Base-by-base conservation (phyloP, 352 stramenopile species). In the Phytophthora aleatoria region DNA sequence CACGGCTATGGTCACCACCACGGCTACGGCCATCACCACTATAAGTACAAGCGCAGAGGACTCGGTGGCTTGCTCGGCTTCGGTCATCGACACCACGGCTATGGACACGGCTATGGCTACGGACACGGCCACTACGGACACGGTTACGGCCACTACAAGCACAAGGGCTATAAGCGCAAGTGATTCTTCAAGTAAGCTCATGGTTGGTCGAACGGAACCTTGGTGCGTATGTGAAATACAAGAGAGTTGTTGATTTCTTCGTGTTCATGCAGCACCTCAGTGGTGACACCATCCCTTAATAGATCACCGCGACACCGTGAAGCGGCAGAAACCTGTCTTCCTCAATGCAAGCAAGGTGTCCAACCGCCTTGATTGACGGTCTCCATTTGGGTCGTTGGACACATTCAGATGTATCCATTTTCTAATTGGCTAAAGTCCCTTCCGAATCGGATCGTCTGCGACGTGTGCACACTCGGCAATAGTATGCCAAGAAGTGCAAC, bases 81-180 rank as follows among this genome's bases (percentile, higher is more conserved):
- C 13, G 62, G 54, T 12, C 43, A 50, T 10, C 55, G 54, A 13
- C 49, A 47, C 45, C 55, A 61, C 28, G 42, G 59, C 35, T 44
- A 62, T 26, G 38, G 54, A 12, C 26, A 67, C n/a, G 41, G 51
- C 33, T 43, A 66, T 38, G 42, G 48, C 3, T 66, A 66, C 28
- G 60, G 60, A 20, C 45, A 64, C 11, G 60, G 61, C 26, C 49
- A 70, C 45, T 36, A 70, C 39, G 63, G 63, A 9, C 36, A 71
- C 31, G 56, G 63, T 6, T 50, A 67, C 35, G 64, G 64, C 0
- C 64, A 73, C 41, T 60, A 73, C 58, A 73, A 73, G 39, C 64
- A 73, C 64, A 73, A 73, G 53, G 57, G 64, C 43, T 63, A 73
- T 64, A 76, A 76, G 20, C 68, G 36, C 64, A 76, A 69, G 53